Conservation (phyloP, 352 stramenopile species). For the Phytophthora colocasiae region DNA sequence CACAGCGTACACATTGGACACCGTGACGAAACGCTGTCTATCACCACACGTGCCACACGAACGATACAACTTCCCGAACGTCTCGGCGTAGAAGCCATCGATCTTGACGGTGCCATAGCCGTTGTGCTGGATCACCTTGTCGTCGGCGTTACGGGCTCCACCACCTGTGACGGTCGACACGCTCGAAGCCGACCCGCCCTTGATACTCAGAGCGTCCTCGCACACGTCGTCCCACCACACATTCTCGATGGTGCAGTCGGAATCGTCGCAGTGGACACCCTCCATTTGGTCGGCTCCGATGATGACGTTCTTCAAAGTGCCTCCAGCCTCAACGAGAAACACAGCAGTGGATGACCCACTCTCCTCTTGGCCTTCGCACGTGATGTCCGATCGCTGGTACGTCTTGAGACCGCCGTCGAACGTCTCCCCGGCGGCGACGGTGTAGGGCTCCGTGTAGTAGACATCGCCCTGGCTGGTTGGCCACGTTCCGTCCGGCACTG, state of each 20-base stretch:
- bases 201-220: not conserved
- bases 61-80: not conserved
- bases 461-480: constrained; percentile 1
- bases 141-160: not conserved
- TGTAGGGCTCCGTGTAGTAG: constrained; percentile 8
- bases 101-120: constrained; percentile 1
- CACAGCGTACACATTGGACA: not conserved
- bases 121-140: constrained; percentile 1
- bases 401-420: not conserved
- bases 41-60: not conserved
- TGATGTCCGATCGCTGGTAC: not conserved
- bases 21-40: not conserved
- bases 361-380: not conserved
- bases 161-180: not conserved
- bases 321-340: constrained; percentile 38
- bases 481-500: constrained; percentile 1
- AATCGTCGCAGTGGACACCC: constrained; percentile 33
- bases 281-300: constrained; percentile 39
- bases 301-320: constrained; percentile 49
- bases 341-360: constrained; percentile 16
- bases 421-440: not conserved
- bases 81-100: not conserved
- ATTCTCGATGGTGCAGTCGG: not conserved
- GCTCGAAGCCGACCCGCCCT: not conserved
- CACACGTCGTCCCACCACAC: constrained; percentile 1